Evolutionary conservation across 1,284 basidiomycete species (phyloP), one percentile per base, ranked within the genome.

Genomic region (Farysia itapuensis): DNA sequence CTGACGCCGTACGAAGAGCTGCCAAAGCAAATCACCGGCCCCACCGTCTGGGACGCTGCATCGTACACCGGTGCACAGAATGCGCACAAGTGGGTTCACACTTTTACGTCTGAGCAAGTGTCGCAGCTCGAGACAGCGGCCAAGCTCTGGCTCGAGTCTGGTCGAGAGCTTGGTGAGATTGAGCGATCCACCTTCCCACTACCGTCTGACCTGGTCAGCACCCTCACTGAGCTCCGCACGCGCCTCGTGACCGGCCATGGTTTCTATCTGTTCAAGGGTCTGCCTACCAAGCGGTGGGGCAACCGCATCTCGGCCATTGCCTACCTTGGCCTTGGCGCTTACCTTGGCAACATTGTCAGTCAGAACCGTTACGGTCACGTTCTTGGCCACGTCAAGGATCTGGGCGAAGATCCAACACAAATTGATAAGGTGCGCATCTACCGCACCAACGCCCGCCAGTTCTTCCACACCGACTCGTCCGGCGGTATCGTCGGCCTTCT

Each of bases 351-450:
- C 22, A 64, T 75, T 2, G 53, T 79, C 20, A 70, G 64, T 9
- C 78, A 79, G 47, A 79, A 79, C 53, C 57, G 69, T 15, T 79
- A 78, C 57, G 78, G 78, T 1, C 78, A 80, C 63, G 64, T 79
- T 16, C 58, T 79, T 19, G 79, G 79, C 0, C 79, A 80, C 48
- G 79, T 80, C 53, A 79, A 79, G 61, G 77, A 77, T 44, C 52
- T 80, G 7, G 79, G 79, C 16, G 78, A 79, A 47, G 78, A 80
- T 42, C 77, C 79, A 0, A 80, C 77, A 4, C 72, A 79, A 42
- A 79, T 78, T 36, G 68, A 79, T 70, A 79, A 79, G 60, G 78
- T 79, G 14, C 63, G 79, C 14, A 79, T 79, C 59, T 80, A 80
- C 69, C 74, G 71, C 1, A 79, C 79, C 29, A 72, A 78, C 18